Evolutionary conservation across 768 basidiomycete species (phyloP).

Genomic region (Amanita pallidorosea): DNA sequence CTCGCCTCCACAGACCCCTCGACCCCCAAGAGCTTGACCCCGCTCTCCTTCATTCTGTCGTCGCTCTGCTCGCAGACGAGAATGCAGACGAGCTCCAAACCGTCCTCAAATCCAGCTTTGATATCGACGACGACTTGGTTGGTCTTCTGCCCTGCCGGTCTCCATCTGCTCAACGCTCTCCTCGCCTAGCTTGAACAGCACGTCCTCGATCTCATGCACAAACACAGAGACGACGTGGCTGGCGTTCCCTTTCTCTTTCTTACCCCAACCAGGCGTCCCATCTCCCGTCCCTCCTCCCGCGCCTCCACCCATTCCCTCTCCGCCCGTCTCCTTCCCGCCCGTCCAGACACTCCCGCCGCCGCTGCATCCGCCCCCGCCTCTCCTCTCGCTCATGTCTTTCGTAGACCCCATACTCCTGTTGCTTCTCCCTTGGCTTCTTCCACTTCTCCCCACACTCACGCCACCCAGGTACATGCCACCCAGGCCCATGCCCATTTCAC

Average conservation of each 20-base stretch:
- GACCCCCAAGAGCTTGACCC: constrained; percentile 50
- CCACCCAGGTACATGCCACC: constrained; percentile 39
- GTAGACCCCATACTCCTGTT: constrained; percentile 70
- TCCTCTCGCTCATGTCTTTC: constrained; percentile 64
- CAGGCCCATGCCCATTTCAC: constrained; percentile 54
- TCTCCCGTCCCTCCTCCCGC: constrained; percentile 73
- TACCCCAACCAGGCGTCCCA: constrained; percentile 68
- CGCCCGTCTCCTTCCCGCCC: constrained; percentile 42
- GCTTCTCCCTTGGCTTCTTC: constrained; percentile 56
- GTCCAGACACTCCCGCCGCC: constrained; percentile 70
- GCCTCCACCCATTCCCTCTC: constrained; percentile 69
- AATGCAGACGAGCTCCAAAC: constrained; percentile 80
- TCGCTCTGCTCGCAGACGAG: constrained; percentile 65
- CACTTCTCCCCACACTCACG: constrained; percentile 39
- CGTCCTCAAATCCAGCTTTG: constrained; percentile 60
- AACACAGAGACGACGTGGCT: constrained; percentile 77
- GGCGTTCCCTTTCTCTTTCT: constrained; percentile 78
- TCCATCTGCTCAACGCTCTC: constrained; percentile 9
- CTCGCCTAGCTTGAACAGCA: constrained; percentile 64
- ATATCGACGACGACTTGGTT: constrained; percentile 60
- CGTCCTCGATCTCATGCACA: constrained; percentile 93
- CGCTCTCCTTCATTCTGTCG: constrained; percentile 59
- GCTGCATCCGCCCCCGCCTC: constrained; percentile 66
- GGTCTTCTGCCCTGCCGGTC: constrained; percentile 16
- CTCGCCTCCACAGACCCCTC: constrained; percentile 56